These are phyloP conservation scores for Calonectria ilicicola DNA, from an alignment of 2,329 filamentous ascomycete species.

Conservation along the genomic window DNA sequence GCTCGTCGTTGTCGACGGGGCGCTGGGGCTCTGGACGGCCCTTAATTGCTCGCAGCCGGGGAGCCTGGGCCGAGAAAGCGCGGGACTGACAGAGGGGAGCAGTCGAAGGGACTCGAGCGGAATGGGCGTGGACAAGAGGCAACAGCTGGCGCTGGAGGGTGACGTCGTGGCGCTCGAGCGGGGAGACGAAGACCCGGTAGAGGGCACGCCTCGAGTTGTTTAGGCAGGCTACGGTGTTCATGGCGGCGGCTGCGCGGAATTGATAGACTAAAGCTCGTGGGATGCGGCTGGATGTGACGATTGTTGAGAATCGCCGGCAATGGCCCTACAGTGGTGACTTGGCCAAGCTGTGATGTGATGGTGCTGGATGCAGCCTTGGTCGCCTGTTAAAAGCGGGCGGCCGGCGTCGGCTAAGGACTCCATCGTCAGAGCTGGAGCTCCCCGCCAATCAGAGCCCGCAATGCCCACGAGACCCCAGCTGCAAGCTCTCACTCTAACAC, in stretches of 20 bases:
- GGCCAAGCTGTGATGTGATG: constrained; percentile 20
- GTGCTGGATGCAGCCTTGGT: constrained; percentile 22
- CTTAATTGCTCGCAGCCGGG: constrained; percentile 21
- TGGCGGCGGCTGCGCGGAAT: constrained; percentile 38
- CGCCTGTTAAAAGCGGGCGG: constrained; percentile 30
- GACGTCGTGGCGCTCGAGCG: constrained; percentile 44
- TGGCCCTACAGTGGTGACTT: constrained; percentile 19
- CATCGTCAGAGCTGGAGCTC: constrained; percentile 29
- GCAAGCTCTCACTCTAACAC: constrained; percentile 12
- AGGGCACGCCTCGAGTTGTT: constrained; percentile 60
- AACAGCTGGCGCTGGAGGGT: constrained; percentile 39
- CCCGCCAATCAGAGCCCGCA: constrained; percentile 30
- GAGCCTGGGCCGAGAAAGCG: constrained; percentile 21
- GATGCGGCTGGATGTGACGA: neutral
- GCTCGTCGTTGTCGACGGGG: constrained; percentile 31
- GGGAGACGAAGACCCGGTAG: constrained; percentile 59
- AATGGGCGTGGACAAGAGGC: constrained; percentile 26
- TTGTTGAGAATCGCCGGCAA: constrained; percentile 21
- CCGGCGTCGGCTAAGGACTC: constrained; percentile 38
- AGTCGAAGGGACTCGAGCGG: neutral
- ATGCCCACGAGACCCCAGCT: constrained; percentile 23
- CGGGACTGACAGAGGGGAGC: constrained; percentile 28
- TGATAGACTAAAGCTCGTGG: neutral
- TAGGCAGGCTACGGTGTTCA: constrained; percentile 54
- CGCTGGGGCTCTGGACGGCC: neutral